Base-by-base conservation (phyloP, 2,329 filamentous ascomycete species). In the Boeremia lycopersici region DNA sequence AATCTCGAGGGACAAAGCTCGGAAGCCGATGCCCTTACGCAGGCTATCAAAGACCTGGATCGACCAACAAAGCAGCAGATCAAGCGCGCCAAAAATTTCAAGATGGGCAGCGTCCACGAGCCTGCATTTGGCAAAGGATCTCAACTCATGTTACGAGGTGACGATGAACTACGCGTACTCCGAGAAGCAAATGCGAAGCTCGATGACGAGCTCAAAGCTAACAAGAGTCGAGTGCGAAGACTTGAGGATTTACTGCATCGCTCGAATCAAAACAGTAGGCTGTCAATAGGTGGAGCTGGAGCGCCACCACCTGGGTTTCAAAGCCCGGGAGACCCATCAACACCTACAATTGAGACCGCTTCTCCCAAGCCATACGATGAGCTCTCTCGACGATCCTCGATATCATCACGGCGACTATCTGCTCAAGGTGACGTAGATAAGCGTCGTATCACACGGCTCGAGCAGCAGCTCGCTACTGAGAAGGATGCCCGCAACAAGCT, bases 101-200 rank as follows among this genome's bases (percentile, higher is more conserved):
- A 97, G 72, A 95, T 96, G 70, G 95, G 95, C 13, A 98, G 95
- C 70, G 84, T 98, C 33, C 92, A 97, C 67, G 95, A 98, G 71
- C 88, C 89, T n/a, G 86, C 86, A 2, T 83, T 97, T 57, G 91
- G 91, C n/a, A 86, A 89, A 67, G 96, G 90, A 61, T 93, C 91
- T 1, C 69, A 73, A 31, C 82, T 97, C 9, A 78, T 96, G 66
- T 84, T 96, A 12, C 87, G 91, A 34, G 92, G 91, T n/a, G 89
- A 95, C 58, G 91, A 96, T 66, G 93, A 97, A 59, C 80, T 93
- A 58, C 82, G 77, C 31, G 69, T 77, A 11, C 63, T 82, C 3
- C 76, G 75, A 44, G 79, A 81, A 52, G 74, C 72, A 17, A 81
- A 81, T 89, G 30, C 83, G 82, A 70, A 89, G 80, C 61, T 82